A percentile compares a stretch with the other conserved stretches of the same genome.
Conservation (phyloP, 1,284 basidiomycete genomes). For the Filobasidium uniguttulatum region DNA sequence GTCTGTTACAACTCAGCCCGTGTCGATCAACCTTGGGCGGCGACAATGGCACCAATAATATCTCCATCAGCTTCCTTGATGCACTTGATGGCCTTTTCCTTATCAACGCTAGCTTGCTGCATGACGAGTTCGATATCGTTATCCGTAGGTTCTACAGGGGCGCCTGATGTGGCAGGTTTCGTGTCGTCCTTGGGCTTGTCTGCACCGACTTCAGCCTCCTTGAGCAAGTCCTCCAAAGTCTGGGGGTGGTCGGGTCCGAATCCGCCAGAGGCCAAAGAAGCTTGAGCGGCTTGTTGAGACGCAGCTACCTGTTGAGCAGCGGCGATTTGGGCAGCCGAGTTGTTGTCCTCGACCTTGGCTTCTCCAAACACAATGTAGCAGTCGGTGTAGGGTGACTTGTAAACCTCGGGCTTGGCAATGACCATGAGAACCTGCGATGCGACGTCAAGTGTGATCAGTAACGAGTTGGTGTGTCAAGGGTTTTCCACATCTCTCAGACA, state of each 20-base stretch:
- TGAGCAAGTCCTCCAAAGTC: conserved; percentile 43
- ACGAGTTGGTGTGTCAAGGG: background rate
- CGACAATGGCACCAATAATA: conserved; percentile 85
- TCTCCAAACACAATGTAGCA: conserved; percentile 99
- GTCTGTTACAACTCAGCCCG: too few species aligned
- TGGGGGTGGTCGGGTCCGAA: conserved; percentile 41
- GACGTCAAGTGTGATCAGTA: background rate
- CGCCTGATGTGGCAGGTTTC: conserved; percentile 25
- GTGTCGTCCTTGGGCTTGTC: conserved; percentile 59
- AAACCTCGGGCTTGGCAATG: conserved; percentile 85
- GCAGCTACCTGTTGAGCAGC: conserved; percentile 69
- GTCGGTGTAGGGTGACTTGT: conserved; percentile 93
- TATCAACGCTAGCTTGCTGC: conserved; percentile 61
- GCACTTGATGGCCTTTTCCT: conserved; percentile 74
- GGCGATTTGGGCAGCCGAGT: conserved; percentile 64
- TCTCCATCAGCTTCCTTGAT: conserved; percentile 81
- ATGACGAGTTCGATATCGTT: conserved; percentile 95
- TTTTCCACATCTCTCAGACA: background rate
- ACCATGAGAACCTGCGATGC: conserved; percentile 70
- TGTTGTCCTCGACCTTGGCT: conserved; percentile 91
- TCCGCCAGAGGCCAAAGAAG: conserved; percentile 32
- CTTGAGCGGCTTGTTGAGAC: conserved; percentile 33
- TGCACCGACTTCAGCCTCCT: conserved; percentile 31
- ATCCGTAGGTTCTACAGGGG: conserved; percentile 50
- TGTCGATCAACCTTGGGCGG: too few species aligned